Conservation (phyloP, 768 basidiomycete genomes). For the Gloeopeniophorella convolvens region DNA sequence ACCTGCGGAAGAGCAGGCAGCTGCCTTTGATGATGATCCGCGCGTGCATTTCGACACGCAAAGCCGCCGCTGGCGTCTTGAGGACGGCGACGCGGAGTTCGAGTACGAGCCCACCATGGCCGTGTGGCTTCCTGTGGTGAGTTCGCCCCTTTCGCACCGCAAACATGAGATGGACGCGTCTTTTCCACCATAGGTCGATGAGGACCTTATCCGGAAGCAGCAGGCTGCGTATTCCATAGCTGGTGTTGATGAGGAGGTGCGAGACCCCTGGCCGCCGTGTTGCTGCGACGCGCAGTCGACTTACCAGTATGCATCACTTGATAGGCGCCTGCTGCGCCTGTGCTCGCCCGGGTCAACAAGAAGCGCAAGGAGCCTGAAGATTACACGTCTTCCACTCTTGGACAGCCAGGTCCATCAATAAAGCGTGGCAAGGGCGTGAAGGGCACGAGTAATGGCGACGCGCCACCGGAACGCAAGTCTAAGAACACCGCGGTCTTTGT, state of each 20-base stretch:
- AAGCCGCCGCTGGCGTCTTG: conserved; percentile 77
- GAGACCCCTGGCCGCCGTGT: conserved; percentile 23
- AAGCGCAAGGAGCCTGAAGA: conserved; percentile 74
- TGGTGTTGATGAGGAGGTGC: conserved; percentile 91
- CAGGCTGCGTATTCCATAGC: conserved; percentile 91
- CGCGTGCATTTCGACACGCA: conserved; percentile 75
- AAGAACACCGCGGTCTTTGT: conserved; percentile 94
- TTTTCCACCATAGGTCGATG: conserved; percentile 58
- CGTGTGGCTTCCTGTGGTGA: conserved; percentile 79
- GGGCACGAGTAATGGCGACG: conserved; percentile 27
- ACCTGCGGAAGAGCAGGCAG: conserved; percentile 49
- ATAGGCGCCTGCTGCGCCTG: conserved; percentile 83
- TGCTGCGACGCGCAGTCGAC: conserved; percentile 21
- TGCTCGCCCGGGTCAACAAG: conserved; percentile 72
- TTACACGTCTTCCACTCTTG: conserved; percentile 51
- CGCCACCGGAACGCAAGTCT: conserved; percentile 50
- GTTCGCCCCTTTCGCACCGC: conserved; percentile 26
- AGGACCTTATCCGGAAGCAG: conserved; percentile 79
- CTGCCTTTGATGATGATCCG: conserved; percentile 74
- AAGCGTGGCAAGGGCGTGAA: conserved; percentile 65
- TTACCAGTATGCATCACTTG: conserved; percentile 11
- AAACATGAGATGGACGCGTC: conserved; percentile 16
- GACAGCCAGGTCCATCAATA: conserved; percentile 44
- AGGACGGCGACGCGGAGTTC: conserved; percentile 87
- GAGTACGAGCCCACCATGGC: conserved; percentile 79